These are phyloP conservation scores for Eucalyptus guilfoylei DNA, from an alignment of 345 rosid species.

Conservation along the genomic window DNA sequence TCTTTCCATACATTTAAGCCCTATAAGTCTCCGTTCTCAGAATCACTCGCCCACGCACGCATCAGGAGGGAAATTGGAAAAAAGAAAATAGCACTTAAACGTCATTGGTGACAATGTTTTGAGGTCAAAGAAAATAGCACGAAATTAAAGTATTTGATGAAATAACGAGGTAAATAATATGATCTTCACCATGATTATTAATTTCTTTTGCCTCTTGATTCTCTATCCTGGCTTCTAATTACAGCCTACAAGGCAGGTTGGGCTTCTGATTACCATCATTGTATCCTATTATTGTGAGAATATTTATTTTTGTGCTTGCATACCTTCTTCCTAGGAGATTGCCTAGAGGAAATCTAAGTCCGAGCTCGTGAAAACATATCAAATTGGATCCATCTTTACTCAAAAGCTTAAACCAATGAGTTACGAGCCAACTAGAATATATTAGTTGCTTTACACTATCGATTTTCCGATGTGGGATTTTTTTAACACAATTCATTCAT, in stretches of 20 bases:
- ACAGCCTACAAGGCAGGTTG: background rate
- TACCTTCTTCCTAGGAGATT: background rate
- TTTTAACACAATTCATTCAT: no score
- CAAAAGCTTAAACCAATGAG: rapidly evolving
- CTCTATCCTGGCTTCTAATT: background rate
- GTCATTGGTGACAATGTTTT: no score
- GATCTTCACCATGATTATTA: background rate
- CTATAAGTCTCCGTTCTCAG: no score
- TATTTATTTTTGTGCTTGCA: background rate
- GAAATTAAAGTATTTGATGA: background rate
- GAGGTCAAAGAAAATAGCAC: background rate
- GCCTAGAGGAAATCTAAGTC: no score
- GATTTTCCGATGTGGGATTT: rapidly evolving
- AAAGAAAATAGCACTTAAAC: no score
- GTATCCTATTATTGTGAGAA: background rate
- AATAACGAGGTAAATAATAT: background rate
- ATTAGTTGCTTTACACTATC: no score
- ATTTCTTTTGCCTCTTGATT: background rate
- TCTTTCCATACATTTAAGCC: no score
- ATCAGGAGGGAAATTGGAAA: no score
- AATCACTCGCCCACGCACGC: no score
- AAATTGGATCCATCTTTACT: no score
- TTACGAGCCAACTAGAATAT: no score
- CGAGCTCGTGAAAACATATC: rapidly evolving
- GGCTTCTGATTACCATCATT: background rate